A percentile compares a stretch with the other conserved stretches of the same genome.
Evolutionary conservation across 192 early-diverging fungal genomes (phyloP).

Genomic region (Backusella macrospora): DNA sequence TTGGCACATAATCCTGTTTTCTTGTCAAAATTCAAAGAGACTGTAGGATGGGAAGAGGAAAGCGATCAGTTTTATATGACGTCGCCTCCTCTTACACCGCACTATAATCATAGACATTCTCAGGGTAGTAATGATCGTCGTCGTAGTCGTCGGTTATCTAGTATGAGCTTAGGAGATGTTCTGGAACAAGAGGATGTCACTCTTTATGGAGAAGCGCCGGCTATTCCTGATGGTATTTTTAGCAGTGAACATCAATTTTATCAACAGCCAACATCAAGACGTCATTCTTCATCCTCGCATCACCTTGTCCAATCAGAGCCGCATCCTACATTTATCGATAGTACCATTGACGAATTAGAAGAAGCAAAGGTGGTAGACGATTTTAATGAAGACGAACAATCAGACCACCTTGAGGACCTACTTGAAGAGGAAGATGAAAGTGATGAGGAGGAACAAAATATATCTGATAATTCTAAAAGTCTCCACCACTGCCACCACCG

Average conservation of each 20-base stretch:
- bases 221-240: constrained; percentile 19
- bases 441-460: constrained; percentile 1
- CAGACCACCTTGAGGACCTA: constrained; percentile 7
- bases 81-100: not conserved
- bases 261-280: not conserved
- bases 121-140: not conserved
- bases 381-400: not conserved
- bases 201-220: not conserved
- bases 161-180: constrained; percentile 17
- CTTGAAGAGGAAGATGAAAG: constrained; percentile 4
- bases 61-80: not conserved
- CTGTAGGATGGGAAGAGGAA: constrained; percentile 36
- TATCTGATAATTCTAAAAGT: not conserved
- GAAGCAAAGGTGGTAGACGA: not conserved
- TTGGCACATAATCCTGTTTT: constrained; percentile 33
- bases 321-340: constrained; percentile 21
- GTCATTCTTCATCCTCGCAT: constrained; percentile 4
- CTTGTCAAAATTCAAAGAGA: constrained; percentile 40
- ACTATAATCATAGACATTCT: too few relatives aligned
- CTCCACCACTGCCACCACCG: not conserved
- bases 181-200: constrained; percentile 6
- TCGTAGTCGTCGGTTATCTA: constrained; percentile 11
- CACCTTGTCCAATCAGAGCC: constrained; percentile 18
- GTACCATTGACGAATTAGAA: not conserved
- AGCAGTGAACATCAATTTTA: constrained; percentile 16